Evolutionary conservation across 768 basidiomycete species (phyloP), one percentile per base, ranked within the genome.

Genomic region (Tulasnella sp.): DNA sequence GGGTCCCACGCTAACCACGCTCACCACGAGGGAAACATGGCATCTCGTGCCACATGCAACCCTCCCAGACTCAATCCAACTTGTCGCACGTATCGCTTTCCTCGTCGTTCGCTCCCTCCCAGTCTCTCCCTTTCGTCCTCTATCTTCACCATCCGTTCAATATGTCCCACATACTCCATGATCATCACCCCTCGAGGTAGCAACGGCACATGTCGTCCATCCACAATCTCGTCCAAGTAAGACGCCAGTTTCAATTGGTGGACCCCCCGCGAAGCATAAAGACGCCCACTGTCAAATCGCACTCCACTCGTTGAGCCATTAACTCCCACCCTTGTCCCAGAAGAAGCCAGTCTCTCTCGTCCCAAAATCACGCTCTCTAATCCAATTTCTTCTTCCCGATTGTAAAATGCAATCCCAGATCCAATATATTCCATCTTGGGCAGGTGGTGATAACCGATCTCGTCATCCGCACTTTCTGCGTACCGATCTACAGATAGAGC

Each of bases 131-230:
- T 58, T 58, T 52, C 64, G 54, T 89, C 86, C 56, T 93, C 89
- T 32, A 66, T 72, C 24, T 53, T 64, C 34, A 83, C 76, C 62
- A 92, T 82, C 53, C 66, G 60, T 53, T 79, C 69, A 43, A 88
- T 67, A 65, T 72, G 74, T 28, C 88, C 81, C 57, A 76, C 66
- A 64, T 86, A 83, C 42, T 92, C 84, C 60, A 80, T 62, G 58
- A 74, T 72, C 53, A 82, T 64, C 33, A 66, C 65, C 16, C 60
- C 59, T 42, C 72, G 67, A 10, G 73, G 70, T 60, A 75, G 65
- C 37, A 70, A 54, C 48, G 72, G 65, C 25, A 65, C 62, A 16
- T 67, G 62, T 47, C 66, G 61, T 9, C 40, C 44, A 15, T 70
- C 69, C 56, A 78, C 67, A 37, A 77, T 59, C 53, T 69, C 68